These are phyloP conservation scores for Solanum chiquidenum DNA, from an alignment of 257 asterid species.

Conservation along the genomic window DNA sequence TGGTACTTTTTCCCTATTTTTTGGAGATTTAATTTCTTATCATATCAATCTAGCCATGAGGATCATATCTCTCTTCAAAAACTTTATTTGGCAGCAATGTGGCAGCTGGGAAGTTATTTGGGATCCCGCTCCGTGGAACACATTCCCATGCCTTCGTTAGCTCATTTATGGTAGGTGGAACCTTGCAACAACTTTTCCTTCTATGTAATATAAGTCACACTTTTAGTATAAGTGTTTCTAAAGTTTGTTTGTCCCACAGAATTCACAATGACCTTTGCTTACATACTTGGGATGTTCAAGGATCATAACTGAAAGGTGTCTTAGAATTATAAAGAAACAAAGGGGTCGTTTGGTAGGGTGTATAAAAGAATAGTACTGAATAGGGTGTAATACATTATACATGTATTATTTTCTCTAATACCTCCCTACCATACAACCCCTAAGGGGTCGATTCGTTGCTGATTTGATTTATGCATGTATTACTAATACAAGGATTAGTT, in stretches of 20 bases:
- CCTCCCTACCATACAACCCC: background rate
- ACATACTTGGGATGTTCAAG: background rate
- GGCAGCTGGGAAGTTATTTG: constrained; percentile 95
- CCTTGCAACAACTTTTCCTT: background rate
- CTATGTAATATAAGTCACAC: background rate
- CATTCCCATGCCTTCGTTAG: constrained; percentile 98
- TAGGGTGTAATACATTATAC: background rate
- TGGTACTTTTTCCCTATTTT: background rate
- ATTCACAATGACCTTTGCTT: background rate
- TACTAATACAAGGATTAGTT: background rate
- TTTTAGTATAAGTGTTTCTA: background rate
- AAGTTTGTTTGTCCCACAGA: background rate
- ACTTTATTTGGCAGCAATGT: constrained; percentile 63
- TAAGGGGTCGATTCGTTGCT: background rate
- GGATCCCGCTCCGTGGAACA: constrained; percentile 98
- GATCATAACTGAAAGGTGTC: background rate
- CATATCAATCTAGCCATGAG: background rate
- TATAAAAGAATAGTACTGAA: background rate
- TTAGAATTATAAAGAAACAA: background rate
- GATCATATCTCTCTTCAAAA: background rate
- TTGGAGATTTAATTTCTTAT: background rate
- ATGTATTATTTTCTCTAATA: background rate
- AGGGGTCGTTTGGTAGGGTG: background rate
- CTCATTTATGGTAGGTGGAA: constrained; percentile 70
- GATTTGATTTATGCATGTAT: background rate